These are phyloP conservation scores for Heterobasidion parviporum DNA, from an alignment of 1,284 basidiomycete genomes.

Conservation along the genomic window DNA sequence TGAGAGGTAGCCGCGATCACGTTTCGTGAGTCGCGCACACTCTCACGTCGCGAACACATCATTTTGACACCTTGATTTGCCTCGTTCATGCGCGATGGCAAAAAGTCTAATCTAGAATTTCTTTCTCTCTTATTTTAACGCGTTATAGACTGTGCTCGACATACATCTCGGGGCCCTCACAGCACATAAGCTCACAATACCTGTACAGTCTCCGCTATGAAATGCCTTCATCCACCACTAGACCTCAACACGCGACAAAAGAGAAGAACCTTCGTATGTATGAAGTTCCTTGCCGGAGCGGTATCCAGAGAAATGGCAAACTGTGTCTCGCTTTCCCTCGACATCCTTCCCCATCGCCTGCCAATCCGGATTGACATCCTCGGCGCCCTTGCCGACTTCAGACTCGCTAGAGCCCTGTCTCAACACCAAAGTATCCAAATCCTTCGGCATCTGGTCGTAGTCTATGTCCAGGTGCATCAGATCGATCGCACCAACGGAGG, in stretches of 20 bases:
- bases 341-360: neutral
- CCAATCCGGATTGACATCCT: neutral
- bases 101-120: too few species aligned
- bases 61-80: too few species aligned
- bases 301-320: neutral
- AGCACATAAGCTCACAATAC: too few species aligned
- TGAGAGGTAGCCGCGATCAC: neutral
- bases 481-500: constrained; percentile 24
- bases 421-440: neutral
- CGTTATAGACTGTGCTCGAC: too few species aligned
- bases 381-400: neutral
- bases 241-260: neutral
- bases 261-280: neutral
- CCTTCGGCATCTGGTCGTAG: neutral
- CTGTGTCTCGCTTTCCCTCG: neutral
- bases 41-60: too few species aligned
- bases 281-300: neutral
- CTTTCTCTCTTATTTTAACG: too few species aligned
- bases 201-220: too few species aligned
- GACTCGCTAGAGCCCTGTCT: neutral
- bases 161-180: too few species aligned
- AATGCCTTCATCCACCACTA: neutral
- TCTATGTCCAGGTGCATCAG: constrained; percentile 30
- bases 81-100: too few species aligned
- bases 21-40: too few species aligned